Percentiles rank a stretch among this genome's conserved stretches.
Conservation (phyloP, 345 rosid species). For the Eucalyptus leucophloia region DNA sequence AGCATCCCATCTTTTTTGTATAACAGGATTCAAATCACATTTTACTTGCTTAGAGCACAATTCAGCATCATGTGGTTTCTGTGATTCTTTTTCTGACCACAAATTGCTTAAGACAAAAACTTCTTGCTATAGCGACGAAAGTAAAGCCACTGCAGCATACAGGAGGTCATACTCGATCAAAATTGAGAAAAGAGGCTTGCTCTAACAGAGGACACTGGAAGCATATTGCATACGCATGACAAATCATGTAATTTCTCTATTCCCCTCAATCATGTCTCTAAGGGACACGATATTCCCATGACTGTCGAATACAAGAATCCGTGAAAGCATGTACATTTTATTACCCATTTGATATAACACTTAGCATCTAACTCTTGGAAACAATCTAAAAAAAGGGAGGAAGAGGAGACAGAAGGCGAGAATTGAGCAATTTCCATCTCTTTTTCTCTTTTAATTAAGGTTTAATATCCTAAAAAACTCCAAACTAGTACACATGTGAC, state of each 20-base stretch:
- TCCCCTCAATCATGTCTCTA: neutral
- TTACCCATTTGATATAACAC: neutral
- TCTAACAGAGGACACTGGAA: neutral
- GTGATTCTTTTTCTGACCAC: neutral
- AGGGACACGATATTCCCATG: neutral
- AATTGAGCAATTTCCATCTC: too few relatives aligned
- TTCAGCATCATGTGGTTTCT: neutral
- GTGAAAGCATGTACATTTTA: neutral
- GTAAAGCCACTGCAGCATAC: neutral
- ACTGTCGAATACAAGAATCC: too few relatives aligned
- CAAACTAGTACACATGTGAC: fast-evolving
- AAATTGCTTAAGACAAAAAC: too few relatives aligned
- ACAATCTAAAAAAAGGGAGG: neutral
- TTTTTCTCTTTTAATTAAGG: too few relatives aligned
- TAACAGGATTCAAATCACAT: neutral
- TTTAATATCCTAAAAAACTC: too few relatives aligned
- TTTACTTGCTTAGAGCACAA: neutral
- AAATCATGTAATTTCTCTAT: too few relatives aligned
- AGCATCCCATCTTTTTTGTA: neutral
- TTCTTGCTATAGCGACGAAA: neutral
- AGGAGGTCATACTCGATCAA: neutral
- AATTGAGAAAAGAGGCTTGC: neutral
- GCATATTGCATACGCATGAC: neutral
- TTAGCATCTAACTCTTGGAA: neutral
- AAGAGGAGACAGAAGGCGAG: too few relatives aligned